Percentiles rank a stretch among this genome's conserved stretches.
Conservation (phyloP, 345 rosid genomes). For the Populus tremula region DNA sequence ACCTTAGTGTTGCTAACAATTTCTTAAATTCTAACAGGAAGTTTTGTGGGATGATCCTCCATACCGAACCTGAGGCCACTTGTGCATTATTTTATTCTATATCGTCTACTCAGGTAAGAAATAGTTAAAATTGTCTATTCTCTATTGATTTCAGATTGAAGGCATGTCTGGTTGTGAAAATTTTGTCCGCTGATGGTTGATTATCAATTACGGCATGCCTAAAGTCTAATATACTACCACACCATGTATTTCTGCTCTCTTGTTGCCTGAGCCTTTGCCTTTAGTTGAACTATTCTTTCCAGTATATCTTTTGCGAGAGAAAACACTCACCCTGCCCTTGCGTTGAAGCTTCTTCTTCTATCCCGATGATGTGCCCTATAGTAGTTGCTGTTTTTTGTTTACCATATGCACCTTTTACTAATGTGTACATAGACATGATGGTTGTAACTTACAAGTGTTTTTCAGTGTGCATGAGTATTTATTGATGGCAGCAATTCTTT, state of each 20-base stretch:
- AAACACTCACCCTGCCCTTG: background rate
- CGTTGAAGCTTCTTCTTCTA: background rate
- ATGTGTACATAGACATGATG: background rate
- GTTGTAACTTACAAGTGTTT: background rate
- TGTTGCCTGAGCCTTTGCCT: background rate
- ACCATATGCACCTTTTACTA: background rate
- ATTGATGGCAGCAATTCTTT: background rate
- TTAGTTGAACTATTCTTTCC: background rate
- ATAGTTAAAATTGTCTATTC: background rate
- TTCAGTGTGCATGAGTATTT: background rate
- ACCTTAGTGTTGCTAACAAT: background rate
- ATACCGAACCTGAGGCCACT: conserved; percentile 65
- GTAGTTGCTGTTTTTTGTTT: background rate
- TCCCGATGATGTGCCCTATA: too few species aligned
- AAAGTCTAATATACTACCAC: background rate
- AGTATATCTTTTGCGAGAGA: background rate
- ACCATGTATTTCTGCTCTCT: background rate
- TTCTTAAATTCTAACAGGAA: conserved; percentile 51
- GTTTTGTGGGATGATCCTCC: conserved; percentile 95
- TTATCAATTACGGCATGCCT: background rate
- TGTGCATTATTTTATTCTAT: conserved; percentile 94
- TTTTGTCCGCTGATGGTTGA: background rate
- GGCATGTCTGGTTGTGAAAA: background rate
- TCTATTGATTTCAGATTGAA: background rate
- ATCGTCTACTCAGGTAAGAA: conserved; percentile 84